These are phyloP conservation scores for Solanum boliviense DNA, from an alignment of 257 asterid species.

Conservation along the genomic window DNA sequence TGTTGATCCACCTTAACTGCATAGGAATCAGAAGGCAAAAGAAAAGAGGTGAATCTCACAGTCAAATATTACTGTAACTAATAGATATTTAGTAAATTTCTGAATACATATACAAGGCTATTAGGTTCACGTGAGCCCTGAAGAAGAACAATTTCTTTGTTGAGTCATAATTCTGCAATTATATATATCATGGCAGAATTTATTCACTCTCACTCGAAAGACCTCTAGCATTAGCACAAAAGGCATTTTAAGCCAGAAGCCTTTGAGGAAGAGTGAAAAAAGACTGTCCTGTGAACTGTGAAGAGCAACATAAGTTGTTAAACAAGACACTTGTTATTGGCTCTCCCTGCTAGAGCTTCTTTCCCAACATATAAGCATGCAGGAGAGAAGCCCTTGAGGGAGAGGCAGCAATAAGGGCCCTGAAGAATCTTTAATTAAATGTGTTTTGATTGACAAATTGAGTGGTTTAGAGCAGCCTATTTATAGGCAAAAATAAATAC, in stretches of 20 bases:
- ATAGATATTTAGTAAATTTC: not conserved
- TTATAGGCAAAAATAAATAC: constrained; percentile 20
- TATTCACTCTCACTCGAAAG: constrained; percentile 20
- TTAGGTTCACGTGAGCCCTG: not conserved
- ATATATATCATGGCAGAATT: constrained; percentile 18
- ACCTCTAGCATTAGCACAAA: constrained; percentile 13
- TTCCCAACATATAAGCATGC: constrained; percentile 8
- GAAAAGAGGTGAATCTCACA: not conserved
- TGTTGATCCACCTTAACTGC: not conserved
- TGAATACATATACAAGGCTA: not conserved
- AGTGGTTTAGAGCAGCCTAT: constrained; percentile 10
- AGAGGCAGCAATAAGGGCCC: constrained; percentile 45
- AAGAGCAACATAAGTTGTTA: not conserved
- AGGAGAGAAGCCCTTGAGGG: constrained; percentile 66
- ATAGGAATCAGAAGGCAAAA: not conserved
- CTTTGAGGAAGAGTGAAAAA: constrained; percentile 59
- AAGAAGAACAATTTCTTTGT: not conserved
- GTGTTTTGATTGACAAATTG: not conserved
- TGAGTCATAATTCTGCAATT: not conserved
- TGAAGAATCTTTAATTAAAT: constrained; percentile 1
- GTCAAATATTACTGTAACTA: not conserved
- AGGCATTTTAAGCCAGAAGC: constrained; percentile 22
- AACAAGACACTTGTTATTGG: constrained; percentile 26
- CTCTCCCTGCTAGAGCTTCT: constrained; percentile 39
- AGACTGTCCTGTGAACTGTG: constrained; percentile 26